phyloP scores from a whole-genome alignment of 305 asterid genomes.

The Solanum hybrid region DNA sequence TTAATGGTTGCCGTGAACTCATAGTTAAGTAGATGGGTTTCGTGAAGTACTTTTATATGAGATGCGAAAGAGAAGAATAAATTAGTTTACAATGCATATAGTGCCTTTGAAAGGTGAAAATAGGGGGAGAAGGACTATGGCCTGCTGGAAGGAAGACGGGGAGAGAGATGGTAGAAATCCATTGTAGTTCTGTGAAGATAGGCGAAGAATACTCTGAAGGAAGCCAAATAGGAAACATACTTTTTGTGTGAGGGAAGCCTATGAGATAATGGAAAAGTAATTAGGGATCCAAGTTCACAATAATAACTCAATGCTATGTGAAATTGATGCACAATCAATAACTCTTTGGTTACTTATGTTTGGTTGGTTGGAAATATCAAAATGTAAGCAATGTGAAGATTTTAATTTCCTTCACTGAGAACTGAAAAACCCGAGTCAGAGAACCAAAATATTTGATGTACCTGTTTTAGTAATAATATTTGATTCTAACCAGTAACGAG shows the following conservation, averaged over 20 bases:
- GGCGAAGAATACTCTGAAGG: background rate
- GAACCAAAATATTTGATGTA: background rate
- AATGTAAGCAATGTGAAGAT: background rate
- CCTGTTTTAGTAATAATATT: background rate
- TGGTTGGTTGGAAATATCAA: background rate
- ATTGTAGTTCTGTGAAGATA: background rate
- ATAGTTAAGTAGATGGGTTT: background rate
- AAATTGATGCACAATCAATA: background rate
- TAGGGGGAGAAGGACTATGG: background rate
- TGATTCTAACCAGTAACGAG: background rate
- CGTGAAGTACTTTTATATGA: background rate
- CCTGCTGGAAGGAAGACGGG: background rate
- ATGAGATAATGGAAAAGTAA: background rate
- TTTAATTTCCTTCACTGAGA: background rate
- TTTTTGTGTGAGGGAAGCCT: background rate
- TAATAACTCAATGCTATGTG: background rate
- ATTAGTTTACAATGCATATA: background rate
- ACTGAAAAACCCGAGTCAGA: background rate
- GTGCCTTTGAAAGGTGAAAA: background rate
- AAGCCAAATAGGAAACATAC: background rate
- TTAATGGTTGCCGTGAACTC: background rate
- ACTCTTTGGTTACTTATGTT: background rate
- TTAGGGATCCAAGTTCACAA: background rate
- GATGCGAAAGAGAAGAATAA: background rate
- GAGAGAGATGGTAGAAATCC: background rate